Conservation (phyloP, 257 asterid genomes). For the Nicotiana otophora region DNA sequence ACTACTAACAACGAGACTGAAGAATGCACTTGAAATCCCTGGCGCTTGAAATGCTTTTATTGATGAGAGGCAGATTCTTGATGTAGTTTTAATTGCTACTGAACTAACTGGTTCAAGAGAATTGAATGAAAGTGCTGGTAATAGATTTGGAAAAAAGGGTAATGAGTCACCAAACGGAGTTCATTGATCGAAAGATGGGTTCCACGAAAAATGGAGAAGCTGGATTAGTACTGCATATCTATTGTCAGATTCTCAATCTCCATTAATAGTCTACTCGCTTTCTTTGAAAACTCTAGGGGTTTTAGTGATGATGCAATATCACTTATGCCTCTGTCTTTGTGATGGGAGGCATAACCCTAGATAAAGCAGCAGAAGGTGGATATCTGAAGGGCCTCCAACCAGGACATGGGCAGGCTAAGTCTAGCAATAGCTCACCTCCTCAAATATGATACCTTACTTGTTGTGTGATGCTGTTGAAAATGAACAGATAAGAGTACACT, state of each 20-base stretch:
- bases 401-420: background rate
- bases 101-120: background rate
- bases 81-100: background rate
- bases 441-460: background rate
- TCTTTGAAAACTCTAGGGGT: background rate
- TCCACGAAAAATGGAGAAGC: background rate
- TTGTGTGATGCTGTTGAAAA: background rate
- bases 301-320: background rate
- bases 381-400: background rate
- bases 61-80: background rate
- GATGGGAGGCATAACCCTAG: background rate
- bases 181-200: background rate
- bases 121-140: background rate
- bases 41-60: background rate
- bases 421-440: background rate
- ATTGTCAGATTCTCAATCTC: constrained; percentile 5
- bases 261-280: background rate
- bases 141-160: background rate
- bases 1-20: background rate
- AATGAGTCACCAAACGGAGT: background rate
- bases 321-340: background rate
- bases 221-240: background rate
- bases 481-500: background rate
- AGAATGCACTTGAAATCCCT: background rate
- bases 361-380: background rate